Evolutionary conservation across 73 alveolate species (phyloP).

Genomic region (Paramecium sonneborni): DNA sequence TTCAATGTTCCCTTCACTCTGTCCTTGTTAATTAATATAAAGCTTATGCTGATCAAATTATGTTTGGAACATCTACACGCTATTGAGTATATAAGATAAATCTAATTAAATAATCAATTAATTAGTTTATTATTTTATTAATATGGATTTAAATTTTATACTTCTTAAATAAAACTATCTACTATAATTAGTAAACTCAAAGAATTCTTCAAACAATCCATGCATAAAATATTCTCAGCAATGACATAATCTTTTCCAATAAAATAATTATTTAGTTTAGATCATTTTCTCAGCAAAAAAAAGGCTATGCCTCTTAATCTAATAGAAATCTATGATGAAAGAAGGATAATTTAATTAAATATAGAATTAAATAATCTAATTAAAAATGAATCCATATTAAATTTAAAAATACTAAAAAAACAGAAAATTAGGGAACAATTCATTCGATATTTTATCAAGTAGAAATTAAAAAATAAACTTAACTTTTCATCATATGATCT

Average conservation of each 20-base stretch:
- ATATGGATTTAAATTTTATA: not conserved
- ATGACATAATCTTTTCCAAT: not conserved
- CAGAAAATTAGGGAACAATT: no score
- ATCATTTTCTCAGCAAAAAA: not conserved
- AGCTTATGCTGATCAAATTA: slow-evolving; percentile 35
- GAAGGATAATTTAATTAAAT: not conserved
- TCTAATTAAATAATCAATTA: not conserved
- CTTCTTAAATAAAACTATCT: not conserved
- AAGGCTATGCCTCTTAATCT: not conserved
- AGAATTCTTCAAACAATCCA: not conserved
- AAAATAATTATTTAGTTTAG: not conserved
- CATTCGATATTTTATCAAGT: no score
- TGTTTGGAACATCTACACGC: slow-evolving; percentile 16
- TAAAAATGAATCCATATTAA: no score
- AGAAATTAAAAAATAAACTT: no score
- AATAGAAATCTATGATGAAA: not conserved
- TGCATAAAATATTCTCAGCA: not conserved
- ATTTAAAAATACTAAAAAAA: no score
- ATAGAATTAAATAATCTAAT: no score
- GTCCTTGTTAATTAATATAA: slow-evolving; percentile 24
- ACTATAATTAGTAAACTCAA: not conserved
- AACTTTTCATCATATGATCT: no score
- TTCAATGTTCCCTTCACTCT: slow-evolving; percentile 10
- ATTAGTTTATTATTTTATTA: no score
- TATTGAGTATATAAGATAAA: not conserved